Base-by-base conservation (phyloP, 441 rosid genomes). In the Croton setiger region DNA sequence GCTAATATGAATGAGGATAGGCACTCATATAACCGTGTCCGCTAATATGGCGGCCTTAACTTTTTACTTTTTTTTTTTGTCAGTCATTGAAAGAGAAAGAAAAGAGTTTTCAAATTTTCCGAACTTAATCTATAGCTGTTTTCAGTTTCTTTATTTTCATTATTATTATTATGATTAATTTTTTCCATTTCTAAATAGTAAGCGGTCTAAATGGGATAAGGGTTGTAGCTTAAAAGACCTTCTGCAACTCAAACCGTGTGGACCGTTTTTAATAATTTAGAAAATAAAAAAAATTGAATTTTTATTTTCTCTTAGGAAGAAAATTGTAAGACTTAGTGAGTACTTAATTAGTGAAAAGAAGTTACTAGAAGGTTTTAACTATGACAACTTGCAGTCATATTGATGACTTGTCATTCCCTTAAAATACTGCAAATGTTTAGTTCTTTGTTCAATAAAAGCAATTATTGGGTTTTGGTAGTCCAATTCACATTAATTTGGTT, bases 171-270 rank as follows among this genome's bases (percentile, higher is more conserved):
- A n/a, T n/a, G n/a, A n/a, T n/a, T n/a, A n/a, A n/a, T 39, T 44
- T 49, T 37, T 0, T 3, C 11, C 23, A 0, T 15, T 18, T 18
- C 20, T 58, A 2, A 3, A 10, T 55, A 7, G 68, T 47, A 23
- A 65, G 39, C 72, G 66, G 73, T 71, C 78, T 62, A 44, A 45
- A 58, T 78, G 82, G 78, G 80, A 75, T 70, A 67, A 43, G 63
- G 59, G 48, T 20, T 71, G 66, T 56, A 33, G 10, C 45, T 3
- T 21, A n/a, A n/a, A 66, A 17, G 59, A 47, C 73, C 11, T 63
- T 8, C 43, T 17, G 44, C 68, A 36, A 53, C 57, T 33, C 9
- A 43, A 75, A 78, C 77, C 84, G 84, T 66, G 86, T 82, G 86
- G 83, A 68, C 73, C 83, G n/a, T 74, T 55, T 48, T 5, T 1